Evolutionary conservation across 192 early-diverging fungal genomes (phyloP).

Genomic region (Mortierella claussenii): DNA sequence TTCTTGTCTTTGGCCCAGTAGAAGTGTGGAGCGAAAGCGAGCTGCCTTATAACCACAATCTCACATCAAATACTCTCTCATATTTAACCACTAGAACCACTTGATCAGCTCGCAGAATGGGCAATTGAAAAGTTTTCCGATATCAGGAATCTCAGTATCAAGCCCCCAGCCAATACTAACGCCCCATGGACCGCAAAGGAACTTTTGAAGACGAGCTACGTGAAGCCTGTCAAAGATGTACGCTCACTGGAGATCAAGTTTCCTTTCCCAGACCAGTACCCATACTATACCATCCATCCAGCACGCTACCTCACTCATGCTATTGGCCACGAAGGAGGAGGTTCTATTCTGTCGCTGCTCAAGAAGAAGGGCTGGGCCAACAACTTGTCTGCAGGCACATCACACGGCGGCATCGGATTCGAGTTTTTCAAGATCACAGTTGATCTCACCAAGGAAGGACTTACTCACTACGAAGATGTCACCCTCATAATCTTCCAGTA

Average conservation of each 20-base stretch:
- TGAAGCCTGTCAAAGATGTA: slow-evolving; percentile 85
- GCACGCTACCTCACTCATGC: slow-evolving; percentile 85
- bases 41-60: not conserved
- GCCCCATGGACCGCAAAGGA: slow-evolving; percentile 77
- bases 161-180: slow-evolving; percentile 75
- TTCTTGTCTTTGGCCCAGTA: too few relatives aligned
- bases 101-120: slow-evolving; percentile 89
- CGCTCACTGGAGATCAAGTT: slow-evolving; percentile 85
- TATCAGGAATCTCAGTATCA: slow-evolving; percentile 79
- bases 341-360: slow-evolving; percentile 85
- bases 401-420: slow-evolving; percentile 74
- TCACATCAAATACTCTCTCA: not conserved
- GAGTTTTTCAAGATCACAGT: slow-evolving; percentile 87
- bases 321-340: slow-evolving; percentile 91
- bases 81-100: slow-evolving; percentile 66
- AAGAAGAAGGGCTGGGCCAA: slow-evolving; percentile 95
- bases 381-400: slow-evolving; percentile 72
- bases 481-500: slow-evolving; percentile 88
- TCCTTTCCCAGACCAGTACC: slow-evolving; percentile 84
- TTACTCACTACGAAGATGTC: slow-evolving; percentile 82
- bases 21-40: not conserved
- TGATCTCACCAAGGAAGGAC: slow-evolving; percentile 86
- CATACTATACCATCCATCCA: slow-evolving; percentile 68
- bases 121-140: slow-evolving; percentile 81
- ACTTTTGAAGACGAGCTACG: slow-evolving; percentile 71